Base-by-base conservation (phyloP, 202 grass and related monocot genomes). In the Tripidium arundinaceum region DNA sequence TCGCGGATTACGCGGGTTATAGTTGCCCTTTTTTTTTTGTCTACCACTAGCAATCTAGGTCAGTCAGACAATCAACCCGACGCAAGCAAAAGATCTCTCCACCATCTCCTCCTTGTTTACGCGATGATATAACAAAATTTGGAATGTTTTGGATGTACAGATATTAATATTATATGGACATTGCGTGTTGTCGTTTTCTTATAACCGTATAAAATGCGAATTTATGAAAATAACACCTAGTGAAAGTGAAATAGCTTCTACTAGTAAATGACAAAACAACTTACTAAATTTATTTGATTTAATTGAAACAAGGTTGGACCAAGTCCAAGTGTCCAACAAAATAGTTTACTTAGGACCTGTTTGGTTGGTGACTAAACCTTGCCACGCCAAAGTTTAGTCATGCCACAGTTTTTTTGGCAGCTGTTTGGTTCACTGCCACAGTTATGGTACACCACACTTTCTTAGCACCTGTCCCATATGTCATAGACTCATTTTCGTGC, bases 51-150 rank as follows among this genome's bases (percentile, higher is more conserved):
- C 42, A 14, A 45, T 45, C 42, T 14, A 15, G 42, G 46, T n/a
- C 7, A 26, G 5, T 59, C 21, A 11, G 42, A 37, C 55, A 54
- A 70, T 42, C 34, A 27, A 54, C 40, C 39, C 0, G 9, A 27
- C 47, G 31, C 22, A 72, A 72, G 41, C 45, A 43, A 73, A 72
- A 73, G 58, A 79, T 65, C 31, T 43, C 49, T 54, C 49, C 55
- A 4, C 2, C 67, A 46, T 27, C 24, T 70, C 55, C 14, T 10
- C 65, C 29, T 10, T 10, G 39, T 12, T 21, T 46, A 38, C 11
- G n/a, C 39, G 52, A 28, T 21, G n/a, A 8, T 9, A 45, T 9
- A 33, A 33, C 3, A 29, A 1, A 16, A 29, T 37, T 21, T 50
- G 52, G 11, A 22, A 34, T 42, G n/a, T 52, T 52, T 52, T 15